Conservation (phyloP, 352 stramenopile species). For the Globisporangium middletonii region DNA sequence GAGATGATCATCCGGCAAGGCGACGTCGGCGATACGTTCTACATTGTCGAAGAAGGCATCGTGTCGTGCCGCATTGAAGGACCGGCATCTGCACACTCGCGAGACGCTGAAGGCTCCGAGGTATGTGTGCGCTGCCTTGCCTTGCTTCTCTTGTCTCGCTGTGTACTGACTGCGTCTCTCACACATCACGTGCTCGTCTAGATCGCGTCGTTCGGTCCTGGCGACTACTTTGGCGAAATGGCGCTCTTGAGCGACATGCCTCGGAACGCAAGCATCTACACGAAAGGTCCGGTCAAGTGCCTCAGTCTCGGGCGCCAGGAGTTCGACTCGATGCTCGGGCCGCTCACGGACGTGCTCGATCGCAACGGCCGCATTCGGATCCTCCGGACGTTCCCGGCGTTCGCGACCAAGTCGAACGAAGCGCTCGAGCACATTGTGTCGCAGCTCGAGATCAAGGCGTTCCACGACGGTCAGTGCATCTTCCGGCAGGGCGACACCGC, state of each 20-base stretch:
- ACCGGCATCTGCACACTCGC: background rate
- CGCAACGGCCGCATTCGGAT: slow-evolving; percentile 68
- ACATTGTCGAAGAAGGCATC: slow-evolving; percentile 70
- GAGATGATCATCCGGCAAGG: slow-evolving; percentile 83
- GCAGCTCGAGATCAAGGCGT: slow-evolving; percentile 74
- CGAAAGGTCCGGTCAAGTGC: slow-evolving; percentile 62
- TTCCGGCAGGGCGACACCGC: slow-evolving; percentile 45
- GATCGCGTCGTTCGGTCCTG: slow-evolving; percentile 50
- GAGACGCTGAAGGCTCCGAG: slow-evolving; percentile 1
- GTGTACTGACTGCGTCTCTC: background rate
- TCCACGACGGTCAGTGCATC: slow-evolving; percentile 61
- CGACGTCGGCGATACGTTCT: slow-evolving; percentile 75
- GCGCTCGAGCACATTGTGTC: slow-evolving; percentile 64
- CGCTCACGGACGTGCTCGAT: slow-evolving; percentile 66
- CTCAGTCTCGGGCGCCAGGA: slow-evolving; percentile 61
- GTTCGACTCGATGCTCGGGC: slow-evolving; percentile 74
- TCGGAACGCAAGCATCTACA: slow-evolving; percentile 65
- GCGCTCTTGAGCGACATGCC: slow-evolving; percentile 88
- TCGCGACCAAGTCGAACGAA: slow-evolving; percentile 52
- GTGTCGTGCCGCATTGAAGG: slow-evolving; percentile 60
- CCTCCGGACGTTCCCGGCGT: slow-evolving; percentile 44
- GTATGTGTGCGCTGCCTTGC: background rate
- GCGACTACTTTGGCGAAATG: slow-evolving; percentile 91
- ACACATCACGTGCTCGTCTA: slow-evolving; percentile 9
- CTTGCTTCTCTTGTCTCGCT: background rate